Evolutionary conservation across 768 basidiomycete genomes (phyloP), one percentile per base, ranked within the genome.

Genomic region (Chalciporus sphaerocephalus): DNA sequence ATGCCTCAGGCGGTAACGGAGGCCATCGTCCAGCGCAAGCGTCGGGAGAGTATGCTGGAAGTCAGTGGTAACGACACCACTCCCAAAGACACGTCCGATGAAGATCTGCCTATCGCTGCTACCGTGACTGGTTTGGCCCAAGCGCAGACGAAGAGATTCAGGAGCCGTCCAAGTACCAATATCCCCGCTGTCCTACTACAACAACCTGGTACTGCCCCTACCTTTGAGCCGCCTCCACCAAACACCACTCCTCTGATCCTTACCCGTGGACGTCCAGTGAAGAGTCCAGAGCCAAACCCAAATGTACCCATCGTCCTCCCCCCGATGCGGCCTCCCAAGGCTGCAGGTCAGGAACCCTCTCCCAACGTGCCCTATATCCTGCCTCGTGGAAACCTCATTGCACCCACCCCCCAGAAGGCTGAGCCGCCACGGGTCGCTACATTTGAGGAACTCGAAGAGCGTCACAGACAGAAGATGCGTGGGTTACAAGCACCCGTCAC

Each of bases 401-500:
- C 71, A 16, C 70, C 70, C 5, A 51, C 65, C 28, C 80, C 83
- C 10, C 78, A 79, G 53, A 69, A 69, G 18, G 71, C 79, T 3
- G 68, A 73, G 20, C 53, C 62, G 4, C 65, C 70, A 32, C 81
- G 86, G 13, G 78, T 83, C 21, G 78, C 81, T 47, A 91, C 92
- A 2, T 90, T 87, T 60, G 92, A 94, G 64, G 91, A 95, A 61
- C 73, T 95, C 24, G 83, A 80, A 38, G 88, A 91, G 54, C 74
- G 92, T 15, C 92, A 95, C 56, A 79, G 87, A 39, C 83, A 87
- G 68, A 88, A 90, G 68, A 77, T 96, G 71, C 77, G 76, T 25
- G 81, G 82, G 57, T 61, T 96, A 52, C 92, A 96, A 68, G 81
- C 75, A 30, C 92, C 92, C 5, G 68, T 96, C 24, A 92, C 87